Base-by-base conservation (phyloP, 768 basidiomycete genomes). In the Heimioporus sp. region DNA sequence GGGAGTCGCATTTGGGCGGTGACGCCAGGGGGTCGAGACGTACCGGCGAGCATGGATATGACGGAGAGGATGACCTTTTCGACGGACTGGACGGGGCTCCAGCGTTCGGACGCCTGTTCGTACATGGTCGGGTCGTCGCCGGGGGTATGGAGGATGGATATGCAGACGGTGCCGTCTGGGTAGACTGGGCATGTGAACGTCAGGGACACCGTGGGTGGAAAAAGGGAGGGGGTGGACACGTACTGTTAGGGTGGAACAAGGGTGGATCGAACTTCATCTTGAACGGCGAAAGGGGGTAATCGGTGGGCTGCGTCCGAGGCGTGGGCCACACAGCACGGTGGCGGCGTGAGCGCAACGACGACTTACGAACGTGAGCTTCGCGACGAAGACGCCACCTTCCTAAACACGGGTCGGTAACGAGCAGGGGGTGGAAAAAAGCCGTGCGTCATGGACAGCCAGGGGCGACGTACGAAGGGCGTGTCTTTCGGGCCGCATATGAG, bases 251-350 rank as follows among this genome's bases (percentile, higher is more conserved):
- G 72, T 99, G 97, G 72, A 98, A 90, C 49, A 99, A 69, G 3
- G 96, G 95, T 4, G 97, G 97, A 41, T 98, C 94, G 63, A 99
- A 99, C 65, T 82, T 92, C 97, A 99, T 98, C 76, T 94, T 98
- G 85, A 98, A 98, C 17, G 97, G 97, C 47, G 92, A 96, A 63
- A 99, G 75, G 31, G 97, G 97, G 72, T 99, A 99, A 66, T 99
- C 97, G 36, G 79, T 67, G 0, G 94, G 94, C 92, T 93, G 39
- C 15, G 13, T 10, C 11, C 5, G n/a, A 10, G 32, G 15, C 9
- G 17, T 44, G 43, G 32, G 31, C n/a, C n/a, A 5, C 3, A 28
- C 24, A 4, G 24, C 24, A 32, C 9, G 13, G 17, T 19, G 17
- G 10, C 20, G 21, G 35, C 34, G 17, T 28, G 21, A 6, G 10